Evolutionary conservation across 495 filamentous ascomycete genomes (phyloP), one percentile per base, ranked within the genome.

Genomic region (Parathielavia hyrcaniae): DNA sequence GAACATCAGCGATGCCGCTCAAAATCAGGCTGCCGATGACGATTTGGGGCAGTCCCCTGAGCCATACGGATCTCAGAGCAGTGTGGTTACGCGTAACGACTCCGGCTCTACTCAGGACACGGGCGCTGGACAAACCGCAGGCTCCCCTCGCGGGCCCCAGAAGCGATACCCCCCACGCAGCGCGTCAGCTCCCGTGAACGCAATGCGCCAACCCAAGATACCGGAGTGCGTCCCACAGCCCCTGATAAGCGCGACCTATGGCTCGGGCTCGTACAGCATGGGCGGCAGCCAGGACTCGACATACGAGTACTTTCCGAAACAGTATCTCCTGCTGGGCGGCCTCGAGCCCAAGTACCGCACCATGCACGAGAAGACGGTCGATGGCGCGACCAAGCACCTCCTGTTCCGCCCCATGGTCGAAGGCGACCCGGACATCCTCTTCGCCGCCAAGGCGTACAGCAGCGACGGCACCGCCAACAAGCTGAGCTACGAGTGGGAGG

Each of bases 251-350:
- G 63, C 64, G 14, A 67, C 70, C 8, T 73, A 62, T 57, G 69
- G 73, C 8, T 45, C 49, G 5, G 69, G 75, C 16, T 67, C 71
- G 35, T 77, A 75, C 56, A 74, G 73, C 56, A 79, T 97, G 68
- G 95, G 90, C 45, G 90, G 86, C 54, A 83, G 84, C 70, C 86
- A 91, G 54, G 93, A 97, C 69, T 96, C 90, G 16, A 84, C 89
- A 2, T 97, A 97, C 69, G 93, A 98, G 68, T 98, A 98, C 69
- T 79, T 98, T 51, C 87, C 95, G 23, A 98, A 98, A 67, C 71
- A 85, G 67, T 86, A 78, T 65, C 60, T 86, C 7, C 81, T 98
- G 23, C 81, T 97, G 14, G 95, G 93, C 54, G 95, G 92, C 12
- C 72, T 84, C 26, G 86, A 84, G 53, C 79, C 85, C 4, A 89